phyloP scores from a whole-genome alignment of 129 eudicot species.

The Deinandra increscens region DNA sequence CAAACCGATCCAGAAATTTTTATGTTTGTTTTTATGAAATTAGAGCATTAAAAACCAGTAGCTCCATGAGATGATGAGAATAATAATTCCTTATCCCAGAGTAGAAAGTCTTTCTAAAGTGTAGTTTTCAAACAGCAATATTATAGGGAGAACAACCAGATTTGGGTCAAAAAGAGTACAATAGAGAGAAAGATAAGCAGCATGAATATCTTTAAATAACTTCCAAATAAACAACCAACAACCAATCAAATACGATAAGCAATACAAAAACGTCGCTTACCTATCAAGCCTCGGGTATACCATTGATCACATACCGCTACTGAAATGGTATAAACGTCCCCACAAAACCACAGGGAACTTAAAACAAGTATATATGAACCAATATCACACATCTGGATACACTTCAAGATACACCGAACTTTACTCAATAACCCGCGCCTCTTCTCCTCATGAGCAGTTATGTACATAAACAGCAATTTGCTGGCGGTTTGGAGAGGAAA shows the following conservation, averaged over 20 bases:
- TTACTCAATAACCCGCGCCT: background rate
- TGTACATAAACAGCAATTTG: slow-evolving; percentile 15
- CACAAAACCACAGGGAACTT: slow-evolving; percentile 19
- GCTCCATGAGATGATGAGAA: too few relatives aligned
- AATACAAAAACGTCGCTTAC: slow-evolving; percentile 12
- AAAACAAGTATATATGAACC: slow-evolving; percentile 29
- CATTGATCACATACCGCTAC: slow-evolving; percentile 2
- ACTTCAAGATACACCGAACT: slow-evolving; percentile 27
- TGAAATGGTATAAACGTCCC: slow-evolving; percentile 30
- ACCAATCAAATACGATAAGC: slow-evolving; percentile 17
- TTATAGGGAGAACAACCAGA: too few relatives aligned
- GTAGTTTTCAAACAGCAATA: too few relatives aligned
- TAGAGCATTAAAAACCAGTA: too few relatives aligned
- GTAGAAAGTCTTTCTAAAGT: too few relatives aligned
- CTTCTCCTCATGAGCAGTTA: slow-evolving; percentile 20
- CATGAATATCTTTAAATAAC: too few relatives aligned
- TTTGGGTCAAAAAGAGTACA: background rate
- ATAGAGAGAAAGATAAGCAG: background rate
- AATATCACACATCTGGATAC: slow-evolving; percentile 13
- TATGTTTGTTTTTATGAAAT: too few relatives aligned
- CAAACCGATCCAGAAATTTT: too few relatives aligned
- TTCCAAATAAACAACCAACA: slow-evolving; percentile 2
- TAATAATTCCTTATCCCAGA: too few relatives aligned
- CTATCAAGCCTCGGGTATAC: slow-evolving; percentile 5
- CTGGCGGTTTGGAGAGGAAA: background rate